Percentiles rank a stretch among this genome's conserved stretches.
Conservation (phyloP, 257 asterid species). For the Avicennia marina region DNA sequence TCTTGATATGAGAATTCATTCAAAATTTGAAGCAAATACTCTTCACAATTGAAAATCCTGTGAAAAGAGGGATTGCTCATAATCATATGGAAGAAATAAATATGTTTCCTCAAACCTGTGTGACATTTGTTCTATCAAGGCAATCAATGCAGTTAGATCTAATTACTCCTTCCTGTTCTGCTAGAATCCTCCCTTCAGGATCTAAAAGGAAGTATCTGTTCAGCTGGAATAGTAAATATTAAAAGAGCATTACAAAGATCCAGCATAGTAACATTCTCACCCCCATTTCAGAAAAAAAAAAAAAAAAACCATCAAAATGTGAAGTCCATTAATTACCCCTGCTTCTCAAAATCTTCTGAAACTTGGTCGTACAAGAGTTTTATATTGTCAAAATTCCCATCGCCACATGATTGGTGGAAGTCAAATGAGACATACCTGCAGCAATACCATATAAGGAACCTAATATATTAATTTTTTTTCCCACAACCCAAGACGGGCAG, state of each 20-base stretch:
- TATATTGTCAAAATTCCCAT: conserved; percentile 74
- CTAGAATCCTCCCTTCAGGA: conserved; percentile 62
- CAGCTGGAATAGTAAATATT: conserved; percentile 76
- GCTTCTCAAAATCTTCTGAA: conserved; percentile 73
- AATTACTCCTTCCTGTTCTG: conserved; percentile 75
- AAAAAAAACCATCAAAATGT: neutral
- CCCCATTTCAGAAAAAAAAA: conserved; percentile 20
- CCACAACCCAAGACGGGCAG: conserved; percentile 11
- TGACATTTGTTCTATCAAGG: conserved; percentile 96
- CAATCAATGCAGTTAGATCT: conserved; percentile 96
- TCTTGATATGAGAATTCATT: conserved; percentile 13
- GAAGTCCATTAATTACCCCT: conserved; percentile 55
- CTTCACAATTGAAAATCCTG: conserved; percentile 3
- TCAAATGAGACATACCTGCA: conserved; percentile 86
- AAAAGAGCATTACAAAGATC: conserved; percentile 49
- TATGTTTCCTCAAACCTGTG: conserved; percentile 63
- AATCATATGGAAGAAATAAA: conserved; percentile 21
- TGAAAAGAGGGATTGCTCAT: conserved; percentile 11
- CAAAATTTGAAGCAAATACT: neutral
- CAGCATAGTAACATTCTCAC: conserved; percentile 27
- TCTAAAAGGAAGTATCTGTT: conserved; percentile 92
- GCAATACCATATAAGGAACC: conserved; percentile 20
- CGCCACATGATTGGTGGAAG: conserved; percentile 83
- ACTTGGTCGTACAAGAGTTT: conserved; percentile 70
- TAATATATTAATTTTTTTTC: neutral